Base-by-base conservation (phyloP, 2,329 filamentous ascomycete genomes). In the Fusarium falciforme region DNA sequence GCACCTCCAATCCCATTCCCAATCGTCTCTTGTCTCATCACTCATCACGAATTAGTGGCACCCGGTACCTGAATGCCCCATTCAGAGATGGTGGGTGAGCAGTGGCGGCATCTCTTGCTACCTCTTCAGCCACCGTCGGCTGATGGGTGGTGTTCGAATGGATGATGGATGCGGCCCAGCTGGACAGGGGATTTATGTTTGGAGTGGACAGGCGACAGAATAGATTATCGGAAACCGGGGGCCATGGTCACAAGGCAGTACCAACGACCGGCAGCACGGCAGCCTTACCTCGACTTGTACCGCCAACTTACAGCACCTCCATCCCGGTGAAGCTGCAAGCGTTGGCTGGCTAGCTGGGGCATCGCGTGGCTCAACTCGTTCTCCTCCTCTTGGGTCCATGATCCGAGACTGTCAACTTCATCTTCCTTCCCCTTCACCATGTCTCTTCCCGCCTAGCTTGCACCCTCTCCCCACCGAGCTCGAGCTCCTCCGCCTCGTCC, bases 11-110 rank as follows among this genome's bases (percentile, higher is more conserved):
- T 71, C 25, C 74, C 61, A 63, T 44, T 49, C 58, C 35, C 61
- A 31, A 40, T 68, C 25, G n/a, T 12, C 33, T 66, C 47, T 70
- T 61, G 47, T 59, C 61, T 64, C 61, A 59, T 35, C 61, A 33
- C 31, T 67, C 55, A 38, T 66, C 60, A 55, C 47, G 66, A 70
- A 70, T 61, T 49, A 70, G 72, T 75, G 66, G 69, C 72, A 72
- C 69, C 58, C 60, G 72, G 72, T 74, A 75, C 72, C 72, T 74
- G 72, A 74, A 73, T 70, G 59, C 66, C 40, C 62, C 64, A 57
- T 44, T 20, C 12, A 42, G 55, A 73, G 36, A 63, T 69, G 68
- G 72, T 73, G 60, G 68, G 67, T 64, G 60, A 54, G 64, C 40
- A 57, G 72, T 74, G 72, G 72, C 72, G 72, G 66, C 54, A 36